Base-by-base conservation (phyloP, 1,284 basidiomycete species). In the Bjerkandera adusta region DNA sequence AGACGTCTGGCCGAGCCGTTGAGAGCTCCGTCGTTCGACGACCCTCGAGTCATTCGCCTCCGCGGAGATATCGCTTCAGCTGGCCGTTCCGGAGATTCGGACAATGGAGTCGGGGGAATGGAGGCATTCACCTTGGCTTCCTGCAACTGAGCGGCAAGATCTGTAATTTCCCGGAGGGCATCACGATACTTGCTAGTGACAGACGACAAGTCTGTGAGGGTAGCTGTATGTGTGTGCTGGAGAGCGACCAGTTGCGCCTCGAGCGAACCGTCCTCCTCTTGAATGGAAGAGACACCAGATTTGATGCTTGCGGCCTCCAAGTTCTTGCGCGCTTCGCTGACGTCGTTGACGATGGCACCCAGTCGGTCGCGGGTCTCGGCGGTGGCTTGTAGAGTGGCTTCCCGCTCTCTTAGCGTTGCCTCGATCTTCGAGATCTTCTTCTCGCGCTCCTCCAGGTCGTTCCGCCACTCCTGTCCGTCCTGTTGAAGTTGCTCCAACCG, bases 131-230 rank as follows among this genome's bases (percentile, higher is more conserved):
- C 77, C 57, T 84, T 91, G 8, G 81, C 77, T 61, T 92, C 91
- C 59, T 91, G 81, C 33, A 93, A 82, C 63, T 92, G 90, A 15
- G 81, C 79, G 12, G 86, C 85, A 36, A 97, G 76, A 54, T 93
- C 89, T 11, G 87, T 87, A 51, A 97, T 92, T 64, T 94, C 89
- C 48, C 79, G 78, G 22, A 96, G 75, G n/a, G 93, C 88, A 55
- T 95, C 88, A 29, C 85, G 83, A 63, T 96, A 96, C 63, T 92
- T 93, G 33, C 70, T 68, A 4, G 87, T 85, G 29, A 95, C 77
- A 2, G 79, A 72, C 7, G 90, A 83, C 22, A 95, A 76, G 60
- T 94, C 89, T 2, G 81, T 73, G 8, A 94, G 76, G 1, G 92
- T 92, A 16, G 83, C 82, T 35, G 84, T 77, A 57, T 92, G 83